phyloP scores from a whole-genome alignment of 176 grass and related monocot genomes.

The Panicum miliaceum region DNA sequence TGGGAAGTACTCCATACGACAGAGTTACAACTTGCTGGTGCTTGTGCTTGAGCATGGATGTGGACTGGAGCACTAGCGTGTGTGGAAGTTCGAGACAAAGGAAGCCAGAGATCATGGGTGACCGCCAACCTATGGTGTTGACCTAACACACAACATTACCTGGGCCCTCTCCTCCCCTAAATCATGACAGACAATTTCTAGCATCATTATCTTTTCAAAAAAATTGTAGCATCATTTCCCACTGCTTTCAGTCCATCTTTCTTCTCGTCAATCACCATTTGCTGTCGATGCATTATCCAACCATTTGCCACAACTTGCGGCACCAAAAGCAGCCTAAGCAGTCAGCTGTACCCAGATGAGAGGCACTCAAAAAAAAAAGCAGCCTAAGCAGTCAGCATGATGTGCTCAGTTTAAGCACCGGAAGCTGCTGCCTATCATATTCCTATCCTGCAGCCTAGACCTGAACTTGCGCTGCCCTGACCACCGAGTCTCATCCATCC shows the following conservation, averaged over 20 bases:
- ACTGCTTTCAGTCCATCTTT: neutral
- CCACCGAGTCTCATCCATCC: neutral
- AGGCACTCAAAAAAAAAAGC: too few species aligned
- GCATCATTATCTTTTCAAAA: too few species aligned
- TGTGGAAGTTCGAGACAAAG: conserved; percentile 18
- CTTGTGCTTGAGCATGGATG: neutral
- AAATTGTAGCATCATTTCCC: conserved; percentile 11
- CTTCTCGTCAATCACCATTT: neutral
- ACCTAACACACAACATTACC: conserved; percentile 24
- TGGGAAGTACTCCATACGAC: neutral
- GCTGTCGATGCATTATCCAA: conserved; percentile 10
- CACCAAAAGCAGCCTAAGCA: neutral
- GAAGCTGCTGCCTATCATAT: neutral
- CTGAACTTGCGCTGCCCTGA: neutral
- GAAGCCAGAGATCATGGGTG: conserved; percentile 8
- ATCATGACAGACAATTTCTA: neutral
- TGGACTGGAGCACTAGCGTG: conserved; percentile 26
- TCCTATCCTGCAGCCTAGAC: neutral
- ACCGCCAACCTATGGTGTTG: conserved; percentile 33
- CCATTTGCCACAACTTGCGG: neutral
- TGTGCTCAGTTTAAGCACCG: conserved; percentile 3
- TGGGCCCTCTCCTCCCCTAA: neutral
- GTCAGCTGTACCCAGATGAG: too few species aligned
- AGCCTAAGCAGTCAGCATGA: neutral
- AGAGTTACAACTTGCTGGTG: neutral